phyloP scores from a whole-genome alignment of 2,329 filamentous ascomycete genomes.

The Lachnellula hyalina region DNA sequence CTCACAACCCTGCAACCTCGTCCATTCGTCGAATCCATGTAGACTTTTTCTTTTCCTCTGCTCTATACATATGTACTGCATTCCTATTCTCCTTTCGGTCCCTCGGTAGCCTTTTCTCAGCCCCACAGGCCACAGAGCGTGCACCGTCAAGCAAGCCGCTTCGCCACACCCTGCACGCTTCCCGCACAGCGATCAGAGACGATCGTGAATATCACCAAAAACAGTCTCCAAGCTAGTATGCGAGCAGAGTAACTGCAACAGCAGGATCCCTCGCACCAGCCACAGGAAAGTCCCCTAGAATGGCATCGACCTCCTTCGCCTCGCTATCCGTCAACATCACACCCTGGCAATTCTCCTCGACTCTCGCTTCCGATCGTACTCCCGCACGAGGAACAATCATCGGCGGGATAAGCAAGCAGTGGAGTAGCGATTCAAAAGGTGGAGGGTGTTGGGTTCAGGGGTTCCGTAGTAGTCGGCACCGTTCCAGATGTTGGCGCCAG shows the following conservation, averaged over 20 bases:
- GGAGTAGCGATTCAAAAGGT: slow-evolving; percentile 58
- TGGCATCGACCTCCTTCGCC: slow-evolving; percentile 26
- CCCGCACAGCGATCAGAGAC: too few relatives aligned
- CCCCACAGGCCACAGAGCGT: too few relatives aligned
- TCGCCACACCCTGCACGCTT: too few relatives aligned
- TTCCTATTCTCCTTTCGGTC: too few relatives aligned
- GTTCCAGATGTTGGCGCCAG: slow-evolving; percentile 50
- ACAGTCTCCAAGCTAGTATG: slow-evolving; percentile 3
- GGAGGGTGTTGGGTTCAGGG: slow-evolving; percentile 51
- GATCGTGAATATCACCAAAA: too few relatives aligned
- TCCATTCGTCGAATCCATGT: too few relatives aligned
- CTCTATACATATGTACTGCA: too few relatives aligned
- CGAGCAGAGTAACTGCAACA: not conserved
- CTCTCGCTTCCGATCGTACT: slow-evolving; percentile 23
- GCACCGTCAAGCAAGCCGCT: too few relatives aligned
- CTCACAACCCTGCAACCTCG: too few relatives aligned
- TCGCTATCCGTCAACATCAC: slow-evolving; percentile 28
- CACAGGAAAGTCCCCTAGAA: slow-evolving; percentile 19
- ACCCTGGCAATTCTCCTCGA: slow-evolving; percentile 30
- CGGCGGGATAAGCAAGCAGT: slow-evolving; percentile 54
- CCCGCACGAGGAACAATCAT: slow-evolving; percentile 38
- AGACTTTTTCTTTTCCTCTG: too few relatives aligned
- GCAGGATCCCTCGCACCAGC: slow-evolving; percentile 17
- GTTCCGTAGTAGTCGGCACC: slow-evolving; percentile 58
- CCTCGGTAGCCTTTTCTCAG: too few relatives aligned